A percentile compares a stretch with the other conserved stretches of the same genome.
Conservation (phyloP, 306 rosid genomes). For the Prosopis cineraria region DNA sequence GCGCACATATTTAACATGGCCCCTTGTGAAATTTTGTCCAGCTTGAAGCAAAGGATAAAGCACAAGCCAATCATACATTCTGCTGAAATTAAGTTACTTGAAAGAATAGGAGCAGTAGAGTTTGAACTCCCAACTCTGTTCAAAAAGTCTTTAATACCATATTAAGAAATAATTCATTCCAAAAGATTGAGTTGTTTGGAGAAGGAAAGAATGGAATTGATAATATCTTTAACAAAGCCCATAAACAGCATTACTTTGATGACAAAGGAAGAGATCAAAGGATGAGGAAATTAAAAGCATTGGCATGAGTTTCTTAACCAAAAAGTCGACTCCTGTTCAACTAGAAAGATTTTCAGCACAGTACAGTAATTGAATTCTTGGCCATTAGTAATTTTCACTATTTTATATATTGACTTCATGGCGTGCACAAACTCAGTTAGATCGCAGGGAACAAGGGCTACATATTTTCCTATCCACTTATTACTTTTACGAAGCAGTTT, state of each 20-base stretch:
- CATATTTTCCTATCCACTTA: not conserved
- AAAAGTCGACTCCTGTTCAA: not conserved
- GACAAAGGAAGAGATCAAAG: not conserved
- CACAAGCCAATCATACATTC: not conserved
- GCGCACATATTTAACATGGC: not conserved
- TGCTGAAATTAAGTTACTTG: not conserved
- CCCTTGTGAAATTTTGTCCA: not conserved
- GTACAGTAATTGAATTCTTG: not conserved
- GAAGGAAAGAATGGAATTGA: not conserved
- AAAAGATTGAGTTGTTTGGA: not conserved
- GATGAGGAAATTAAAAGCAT: not conserved
- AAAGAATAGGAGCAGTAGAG: not conserved
- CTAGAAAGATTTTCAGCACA: not conserved
- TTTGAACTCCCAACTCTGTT: not conserved
- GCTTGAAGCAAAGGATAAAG: not conserved
- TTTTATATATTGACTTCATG: not conserved
- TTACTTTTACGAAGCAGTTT: not conserved
- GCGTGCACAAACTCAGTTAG: not conserved
- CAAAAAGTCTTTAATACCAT: not conserved
- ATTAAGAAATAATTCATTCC: not conserved
- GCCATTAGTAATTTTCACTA: not conserved
- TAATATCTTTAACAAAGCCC: not conserved
- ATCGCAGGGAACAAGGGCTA: not conserved
- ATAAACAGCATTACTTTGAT: not conserved
- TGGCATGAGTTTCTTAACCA: not conserved